phyloP scores from a whole-genome alignment of 2,329 filamentous ascomycete genomes.

The Penicillium sp. region DNA sequence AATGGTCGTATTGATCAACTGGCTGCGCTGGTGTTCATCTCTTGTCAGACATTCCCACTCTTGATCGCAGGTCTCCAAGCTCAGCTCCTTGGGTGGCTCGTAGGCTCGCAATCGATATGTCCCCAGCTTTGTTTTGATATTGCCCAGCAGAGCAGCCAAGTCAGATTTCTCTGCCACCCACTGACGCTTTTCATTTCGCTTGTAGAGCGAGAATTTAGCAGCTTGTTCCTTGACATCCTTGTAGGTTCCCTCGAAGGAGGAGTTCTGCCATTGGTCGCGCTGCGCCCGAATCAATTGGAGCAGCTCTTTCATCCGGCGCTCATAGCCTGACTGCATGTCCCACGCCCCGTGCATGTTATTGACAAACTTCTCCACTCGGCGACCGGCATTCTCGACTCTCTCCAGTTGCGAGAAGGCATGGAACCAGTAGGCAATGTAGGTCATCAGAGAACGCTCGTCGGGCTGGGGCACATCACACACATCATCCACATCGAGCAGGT shows the following conservation, averaged over 20 bases:
- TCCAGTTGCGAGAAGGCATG: conserved; percentile 99
- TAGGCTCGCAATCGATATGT: conserved; percentile 92
- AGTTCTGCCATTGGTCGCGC: conserved; percentile 71
- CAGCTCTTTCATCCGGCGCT: conserved; percentile 83
- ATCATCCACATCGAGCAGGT: conserved; percentile 94
- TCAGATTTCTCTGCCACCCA: conserved; percentile 99
- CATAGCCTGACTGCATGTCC: conserved; percentile 98
- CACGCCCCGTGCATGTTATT: conserved; percentile 98
- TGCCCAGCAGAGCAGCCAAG: conserved; percentile 85
- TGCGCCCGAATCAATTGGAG: conserved; percentile 74
- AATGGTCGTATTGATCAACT: conserved; percentile 97
- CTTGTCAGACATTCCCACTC: conserved; percentile 80
- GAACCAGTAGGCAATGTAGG: conserved; percentile 99
- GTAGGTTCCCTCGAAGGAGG: conserved; percentile 89
- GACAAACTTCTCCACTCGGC: conserved; percentile 96
- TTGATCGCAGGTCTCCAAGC: conserved; percentile 75
- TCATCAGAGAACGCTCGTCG: conserved; percentile 96
- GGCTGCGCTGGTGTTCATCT: conserved; percentile 83
- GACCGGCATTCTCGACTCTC: conserved; percentile 93
- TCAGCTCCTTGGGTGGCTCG: conserved; percentile 81
- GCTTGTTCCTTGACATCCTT: conserved; percentile 87
- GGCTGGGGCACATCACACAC: conserved; percentile 95
- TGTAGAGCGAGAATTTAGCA: conserved; percentile 80
- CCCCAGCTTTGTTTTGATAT: conserved; percentile 97
- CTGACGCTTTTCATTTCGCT: conserved; percentile 82